Percentiles rank a stretch among this genome's conserved stretches.
Conservation (phyloP, 441 rosid species). For the Biscutella laevigata region DNA sequence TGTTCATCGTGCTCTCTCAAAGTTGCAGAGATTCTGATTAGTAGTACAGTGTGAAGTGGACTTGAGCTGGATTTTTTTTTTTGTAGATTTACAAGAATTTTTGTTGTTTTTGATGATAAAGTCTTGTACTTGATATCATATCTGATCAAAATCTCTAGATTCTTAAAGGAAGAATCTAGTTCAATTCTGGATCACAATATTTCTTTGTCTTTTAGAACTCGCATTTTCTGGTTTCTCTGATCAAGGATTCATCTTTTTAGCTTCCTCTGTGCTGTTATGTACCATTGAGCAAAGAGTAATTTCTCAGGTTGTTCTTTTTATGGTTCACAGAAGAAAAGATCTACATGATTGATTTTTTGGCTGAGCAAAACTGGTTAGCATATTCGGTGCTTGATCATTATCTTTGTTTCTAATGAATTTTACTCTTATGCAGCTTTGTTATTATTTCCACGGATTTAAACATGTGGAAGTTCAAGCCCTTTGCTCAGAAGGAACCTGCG, state of each 20-base stretch:
- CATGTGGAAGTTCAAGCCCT: constrained; percentile 94
- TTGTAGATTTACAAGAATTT: neutral
- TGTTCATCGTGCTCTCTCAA: constrained; percentile 3
- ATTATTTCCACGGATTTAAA: constrained; percentile 12
- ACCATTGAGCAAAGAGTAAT: too few relatives aligned
- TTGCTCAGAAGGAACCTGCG: constrained; percentile 65
- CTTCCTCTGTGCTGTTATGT: neutral
- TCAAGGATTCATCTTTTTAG: constrained; percentile 6
- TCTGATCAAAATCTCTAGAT: neutral
- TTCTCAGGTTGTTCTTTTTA: neutral
- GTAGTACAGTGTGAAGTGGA: constrained; percentile 15
- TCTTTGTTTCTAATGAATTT: neutral
- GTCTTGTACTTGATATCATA: constrained; percentile 5
- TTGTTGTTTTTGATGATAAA: constrained; percentile 2
- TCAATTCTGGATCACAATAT: neutral
- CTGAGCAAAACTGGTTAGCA: neutral
- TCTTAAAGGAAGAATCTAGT: constrained; percentile 16
- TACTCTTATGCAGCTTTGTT: constrained; percentile 25
- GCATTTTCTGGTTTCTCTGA: constrained; percentile 14
- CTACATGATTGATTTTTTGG: neutral
- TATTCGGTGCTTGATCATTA: neutral
- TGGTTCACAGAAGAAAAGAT: neutral
- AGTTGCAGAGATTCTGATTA: constrained; percentile 10
- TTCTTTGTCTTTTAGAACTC: too few relatives aligned
- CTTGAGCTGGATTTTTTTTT: constrained; percentile 19